A percentile compares a stretch with the other conserved stretches of the same genome.
Conservation (phyloP, 805 yeast species). For the Suhomyces canberraensis region DNA sequence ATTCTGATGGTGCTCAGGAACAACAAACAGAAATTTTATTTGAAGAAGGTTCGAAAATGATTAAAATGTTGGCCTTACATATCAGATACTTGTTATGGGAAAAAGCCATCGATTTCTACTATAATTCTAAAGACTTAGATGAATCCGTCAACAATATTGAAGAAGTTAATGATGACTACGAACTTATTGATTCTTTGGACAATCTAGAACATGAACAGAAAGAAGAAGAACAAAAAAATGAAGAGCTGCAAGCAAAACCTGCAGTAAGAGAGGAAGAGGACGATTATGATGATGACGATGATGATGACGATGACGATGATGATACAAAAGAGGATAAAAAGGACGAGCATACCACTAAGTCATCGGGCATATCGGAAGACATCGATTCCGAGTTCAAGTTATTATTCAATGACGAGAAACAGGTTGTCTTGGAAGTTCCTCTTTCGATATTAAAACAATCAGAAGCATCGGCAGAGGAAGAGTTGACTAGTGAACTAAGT, state of each 20-base stretch:
- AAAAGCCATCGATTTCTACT: slow-evolving; percentile 55
- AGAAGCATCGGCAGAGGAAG: background rate
- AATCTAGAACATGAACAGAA: slow-evolving; percentile 16
- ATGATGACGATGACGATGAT: slow-evolving; percentile 18
- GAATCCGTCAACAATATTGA: slow-evolving; percentile 19
- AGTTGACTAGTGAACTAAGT: background rate
- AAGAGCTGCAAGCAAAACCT: slow-evolving; percentile 6
- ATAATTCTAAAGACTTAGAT: slow-evolving; percentile 16
- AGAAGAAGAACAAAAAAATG: slow-evolving; percentile 9
- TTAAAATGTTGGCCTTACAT: slow-evolving; percentile 50
- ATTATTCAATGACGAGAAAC: slow-evolving; percentile 26
- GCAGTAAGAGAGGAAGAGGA: slow-evolving; percentile 35
- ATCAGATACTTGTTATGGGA: slow-evolving; percentile 71
- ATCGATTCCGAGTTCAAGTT: too few relatives aligned
- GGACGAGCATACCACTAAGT: too few relatives aligned
- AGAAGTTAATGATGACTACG: slow-evolving; percentile 34
- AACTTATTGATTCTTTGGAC: slow-evolving; percentile 32
- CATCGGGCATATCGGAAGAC: too few relatives aligned
- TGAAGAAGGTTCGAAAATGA: slow-evolving; percentile 40
- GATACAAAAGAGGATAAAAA: slow-evolving; percentile 23
- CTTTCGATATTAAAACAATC: slow-evolving; percentile 18
- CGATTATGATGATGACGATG: slow-evolving; percentile 28
- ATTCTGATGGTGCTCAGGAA: slow-evolving; percentile 26
- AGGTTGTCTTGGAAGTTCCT: slow-evolving; percentile 34
- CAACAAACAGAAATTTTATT: slow-evolving; percentile 16